phyloP scores from a whole-genome alignment of 2,329 filamentous ascomycete genomes.

The Cladosporium cucumerinum region DNA sequence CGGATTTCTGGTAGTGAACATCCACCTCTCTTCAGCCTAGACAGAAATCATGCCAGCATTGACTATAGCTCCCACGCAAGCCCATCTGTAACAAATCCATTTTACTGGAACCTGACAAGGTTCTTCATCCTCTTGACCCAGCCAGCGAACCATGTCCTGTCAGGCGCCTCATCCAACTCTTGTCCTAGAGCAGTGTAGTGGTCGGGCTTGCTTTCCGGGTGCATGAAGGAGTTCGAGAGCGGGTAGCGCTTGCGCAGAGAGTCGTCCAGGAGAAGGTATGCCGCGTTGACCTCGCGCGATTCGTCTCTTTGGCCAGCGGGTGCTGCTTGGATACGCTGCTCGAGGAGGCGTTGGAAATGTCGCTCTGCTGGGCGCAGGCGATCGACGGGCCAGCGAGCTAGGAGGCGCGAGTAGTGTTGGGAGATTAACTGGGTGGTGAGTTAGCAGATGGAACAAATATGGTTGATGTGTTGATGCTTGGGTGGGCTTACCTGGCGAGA shows the following conservation, averaged over 20 bases:
- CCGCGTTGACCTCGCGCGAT: conserved; percentile 52
- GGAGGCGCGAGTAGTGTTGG: conserved; percentile 50
- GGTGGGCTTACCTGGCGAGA: conserved; percentile 25
- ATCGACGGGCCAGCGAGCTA: conserved; percentile 50
- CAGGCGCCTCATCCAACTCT: conserved; percentile 54
- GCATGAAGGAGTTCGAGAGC: conserved; percentile 45
- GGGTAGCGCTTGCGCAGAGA: conserved; percentile 53
- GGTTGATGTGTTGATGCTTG: not conserved
- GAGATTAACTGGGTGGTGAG: conserved; percentile 31
- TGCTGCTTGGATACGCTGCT: conserved; percentile 38
- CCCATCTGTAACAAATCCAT: not conserved
- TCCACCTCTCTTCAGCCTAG: not conserved
- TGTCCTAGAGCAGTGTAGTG: conserved; percentile 52
- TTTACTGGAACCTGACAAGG: conserved; percentile 9
- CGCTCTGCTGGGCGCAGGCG: conserved; percentile 45
- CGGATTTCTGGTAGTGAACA: not conserved
- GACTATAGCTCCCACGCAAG: not conserved
- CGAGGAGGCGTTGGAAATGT: conserved; percentile 43
- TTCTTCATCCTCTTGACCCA: conserved; percentile 42
- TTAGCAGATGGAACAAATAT: conserved; percentile 9
- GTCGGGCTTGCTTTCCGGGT: conserved; percentile 49
- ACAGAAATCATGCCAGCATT: not conserved
- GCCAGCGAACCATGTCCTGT: conserved; percentile 45
- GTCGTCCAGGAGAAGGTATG: conserved; percentile 60
- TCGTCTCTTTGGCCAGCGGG: conserved; percentile 34